Base-by-base conservation (phyloP, 805 yeast genomes). In the Candida coquimbonensis region DNA sequence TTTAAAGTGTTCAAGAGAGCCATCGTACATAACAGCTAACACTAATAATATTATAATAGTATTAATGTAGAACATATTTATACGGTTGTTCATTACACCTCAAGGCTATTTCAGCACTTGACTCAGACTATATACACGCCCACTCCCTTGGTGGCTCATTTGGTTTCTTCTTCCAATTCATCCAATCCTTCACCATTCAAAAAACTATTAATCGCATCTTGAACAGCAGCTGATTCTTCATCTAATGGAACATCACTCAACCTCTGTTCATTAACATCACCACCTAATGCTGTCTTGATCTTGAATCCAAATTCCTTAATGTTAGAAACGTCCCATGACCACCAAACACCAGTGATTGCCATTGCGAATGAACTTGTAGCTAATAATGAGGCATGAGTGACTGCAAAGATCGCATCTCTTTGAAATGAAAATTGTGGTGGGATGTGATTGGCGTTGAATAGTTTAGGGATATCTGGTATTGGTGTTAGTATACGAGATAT, bases 401-500 rank as follows among this genome's bases (percentile, higher is more conserved):
- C 87, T 0, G 96, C 96, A 36, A 81, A 79, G 32, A 87, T 77
- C 2, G 96, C 96, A 61, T 89, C 96, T 45, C 79, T 77, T 50
- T 86, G 80, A 60, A 86, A 81, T 29, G 85, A 82, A 57, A 82
- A 84, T n/a, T 80, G 72, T 6, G 96, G 96, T 2, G 95, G 95
- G 47, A 78, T 75, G 56, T 88, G 91, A 64, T 89, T 89, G 12
- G 90, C 87, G 55, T 87, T 89, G 64, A 86, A 90, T 55, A 81
- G 71, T 38, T 74, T 74, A 8, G 96, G 96, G 7, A 79, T 64
- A 55, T 79, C 44, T 42, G 31, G 4, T 27, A 12, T 29, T 29
- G 14, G n/a, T n/a, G 34, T 35, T 35, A 41, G 44, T 36, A 36
- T 29, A 11, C 25, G 8, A 4, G 13, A 26, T 2, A 29, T 17